Base-by-base conservation (phyloP, 495 filamentous ascomycete species). In the Neurospora sublineolata region DNA sequence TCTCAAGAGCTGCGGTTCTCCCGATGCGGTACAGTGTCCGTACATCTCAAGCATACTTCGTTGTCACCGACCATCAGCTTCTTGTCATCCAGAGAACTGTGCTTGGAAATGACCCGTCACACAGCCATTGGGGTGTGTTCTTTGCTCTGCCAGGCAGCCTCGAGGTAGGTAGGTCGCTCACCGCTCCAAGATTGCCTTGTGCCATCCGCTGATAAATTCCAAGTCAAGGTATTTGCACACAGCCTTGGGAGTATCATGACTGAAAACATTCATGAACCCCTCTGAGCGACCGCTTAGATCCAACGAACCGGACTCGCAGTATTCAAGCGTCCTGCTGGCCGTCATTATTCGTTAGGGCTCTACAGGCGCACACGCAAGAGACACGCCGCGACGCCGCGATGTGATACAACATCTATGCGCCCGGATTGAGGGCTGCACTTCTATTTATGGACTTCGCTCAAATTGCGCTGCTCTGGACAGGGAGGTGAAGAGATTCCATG, bases 401-500 rank as follows among this genome's bases (percentile, higher is more conserved):
- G 33, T 38, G 74, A 73, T 69, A 75, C 74, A 75, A 70, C 41
- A 69, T 64, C 52, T 16, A 64, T 44, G 70, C 70, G 71, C 70
- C 71, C 64, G 70, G 60, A 74, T 72, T 46, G 11, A 40, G 41
- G 68, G n/a, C 8, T 67, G 60, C 41, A 14, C 10, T 71, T 72
- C 76, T 77, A 77, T 77, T 77, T 77, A 64, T 74, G 76, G 73
- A 71, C 12, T 70, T 38, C 40, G 67, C 68, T 40, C 71, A 74
- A 68, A 71, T 73, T 73, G 33, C 60, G 38, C 73, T 69, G 12
- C 64, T 70, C 39, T 46, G 44, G 69, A 27, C 30, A 52, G 68
- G 67, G 52, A 20, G 23, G 64, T 27, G 70, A 46, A 20, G 42
- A 37, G 58, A 70, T 14, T 58, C 38, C 67, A 69, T 37, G 46